Base-by-base conservation (phyloP, 2,329 filamentous ascomycete species). In the Leptographium wingfieldii region DNA sequence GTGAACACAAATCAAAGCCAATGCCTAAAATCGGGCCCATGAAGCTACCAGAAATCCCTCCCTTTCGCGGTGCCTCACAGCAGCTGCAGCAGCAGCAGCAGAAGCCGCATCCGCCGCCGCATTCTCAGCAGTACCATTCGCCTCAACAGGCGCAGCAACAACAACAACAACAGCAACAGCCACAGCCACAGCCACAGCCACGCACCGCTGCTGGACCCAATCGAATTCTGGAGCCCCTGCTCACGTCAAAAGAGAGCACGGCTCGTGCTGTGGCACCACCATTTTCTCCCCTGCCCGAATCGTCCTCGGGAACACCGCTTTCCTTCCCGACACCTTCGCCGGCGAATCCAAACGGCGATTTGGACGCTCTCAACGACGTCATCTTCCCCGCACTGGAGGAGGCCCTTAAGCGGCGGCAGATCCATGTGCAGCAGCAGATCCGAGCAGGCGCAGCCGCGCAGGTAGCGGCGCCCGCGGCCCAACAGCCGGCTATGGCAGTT, bases 351-450 rank as follows among this genome's bases (percentile, higher is more conserved):
- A 81, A 83, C 60, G 84, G 81, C 14, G 88, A 95, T 61, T 80
- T 95, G 27, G 94, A 95, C 58, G 91, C 92, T 2, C 80, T 96
- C 1, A 90, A 87, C 68, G 90, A 92, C 66, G 92, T 99, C 57
- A 90, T 99, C 46, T 85, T 97, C 63, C 94, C 94, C 0, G 92
- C 94, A 2, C 80, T 99, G 2, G 91, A 96, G 72, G 88, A 94
- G 65, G 91, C 94, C 9, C 82, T 97, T 25, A 90, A 91, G 70
- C 82, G 94, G 57, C 87, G 94, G 58, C 81, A 84, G 69, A 80
- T 80, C 64, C 77, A 81, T 48, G 73, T 86, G 58, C 82, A 82
- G 68, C 78, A 80, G 60, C 67, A 76, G 53, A 76, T 79, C 63
- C 40, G 69, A 60, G 57, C 61, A 43, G 60, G 63, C 25, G 22